A percentile compares a stretch with the other conserved stretches of the same genome.
These are phyloP conservation scores for Scytalidium sp. DNA, from an alignment of 2,329 filamentous ascomycete species.

Conservation along the genomic window DNA sequence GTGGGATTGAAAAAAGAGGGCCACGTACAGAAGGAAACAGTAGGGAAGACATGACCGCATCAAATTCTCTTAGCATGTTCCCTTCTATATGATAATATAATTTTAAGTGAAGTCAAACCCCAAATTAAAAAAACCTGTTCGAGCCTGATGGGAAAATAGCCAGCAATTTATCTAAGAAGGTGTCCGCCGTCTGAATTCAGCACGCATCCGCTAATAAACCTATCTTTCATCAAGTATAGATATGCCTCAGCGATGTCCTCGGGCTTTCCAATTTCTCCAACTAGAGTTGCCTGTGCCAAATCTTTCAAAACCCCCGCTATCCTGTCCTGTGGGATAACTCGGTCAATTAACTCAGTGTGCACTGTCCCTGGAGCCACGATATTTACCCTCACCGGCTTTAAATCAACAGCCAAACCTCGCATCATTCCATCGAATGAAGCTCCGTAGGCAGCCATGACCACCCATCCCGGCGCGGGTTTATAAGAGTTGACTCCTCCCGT, in stretches of 20 bases:
- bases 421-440: conserved; percentile 51
- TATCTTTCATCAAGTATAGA: conserved; percentile 37
- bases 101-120: no score
- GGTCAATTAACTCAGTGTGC: conserved; percentile 41
- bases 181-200: conserved; percentile 11
- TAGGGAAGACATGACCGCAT: no score
- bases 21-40: no score
- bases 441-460: conserved; percentile 43
- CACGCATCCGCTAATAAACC: conserved; percentile 27
- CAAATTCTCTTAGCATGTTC: no score
- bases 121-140: no score
- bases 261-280: conserved; percentile 13
- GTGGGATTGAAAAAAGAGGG: no score
- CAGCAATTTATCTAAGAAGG: not conserved
- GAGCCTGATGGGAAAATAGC: no score
- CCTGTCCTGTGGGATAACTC: conserved; percentile 16
- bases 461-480: conserved; percentile 33
- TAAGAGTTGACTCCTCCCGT: conserved; percentile 13
- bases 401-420: conserved; percentile 56
- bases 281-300: conserved; percentile 16
- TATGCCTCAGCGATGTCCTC: conserved; percentile 40
- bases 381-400: conserved; percentile 64
- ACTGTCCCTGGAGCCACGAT: conserved; percentile 54
- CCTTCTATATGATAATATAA: no score
- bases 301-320: conserved; percentile 19